These are phyloP conservation scores for Aspergillus panamensis DNA, from an alignment of 495 filamentous ascomycete genomes.

Conservation along the genomic window DNA sequence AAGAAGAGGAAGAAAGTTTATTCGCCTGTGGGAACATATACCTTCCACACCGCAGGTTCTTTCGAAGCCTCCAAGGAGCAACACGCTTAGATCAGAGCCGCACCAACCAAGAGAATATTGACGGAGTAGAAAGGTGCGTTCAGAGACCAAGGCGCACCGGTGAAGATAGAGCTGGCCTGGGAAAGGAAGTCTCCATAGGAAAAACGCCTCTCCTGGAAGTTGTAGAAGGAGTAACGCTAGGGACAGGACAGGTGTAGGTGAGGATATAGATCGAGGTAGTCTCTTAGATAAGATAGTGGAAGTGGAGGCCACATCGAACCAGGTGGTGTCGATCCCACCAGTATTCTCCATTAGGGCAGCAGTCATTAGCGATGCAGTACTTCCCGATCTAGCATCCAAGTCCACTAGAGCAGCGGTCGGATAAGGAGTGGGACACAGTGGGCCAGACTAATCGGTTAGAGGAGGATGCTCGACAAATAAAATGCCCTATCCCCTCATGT, in stretches of 20 bases:
- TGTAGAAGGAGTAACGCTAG: not conserved
- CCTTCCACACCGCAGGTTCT: not conserved
- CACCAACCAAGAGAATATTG: constrained; percentile 1
- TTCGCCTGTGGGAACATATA: not conserved
- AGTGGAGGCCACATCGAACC: not conserved
- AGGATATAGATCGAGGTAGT: not conserved
- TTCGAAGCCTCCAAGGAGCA: not conserved
- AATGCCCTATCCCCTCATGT: no score
- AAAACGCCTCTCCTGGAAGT: not conserved
- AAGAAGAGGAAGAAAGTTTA: not conserved
- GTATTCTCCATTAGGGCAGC: not conserved
- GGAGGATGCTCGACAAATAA: no score
- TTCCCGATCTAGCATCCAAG: not conserved
- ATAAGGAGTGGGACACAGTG: not conserved
- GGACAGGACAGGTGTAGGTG: not conserved
- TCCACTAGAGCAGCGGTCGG: not conserved
- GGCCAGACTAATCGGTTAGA: no score
- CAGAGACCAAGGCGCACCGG: constrained; percentile 1
- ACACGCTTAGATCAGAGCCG: not conserved
- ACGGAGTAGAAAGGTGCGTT: not conserved
- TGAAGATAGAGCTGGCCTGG: not conserved
- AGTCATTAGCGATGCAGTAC: not conserved
- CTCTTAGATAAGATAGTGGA: not conserved
- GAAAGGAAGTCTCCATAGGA: not conserved
- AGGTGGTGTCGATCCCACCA: not conserved